Percentiles rank a stretch among this genome's conserved stretches.
Conservation (phyloP, 306 rosid species). For the Fagus sylvatica region DNA sequence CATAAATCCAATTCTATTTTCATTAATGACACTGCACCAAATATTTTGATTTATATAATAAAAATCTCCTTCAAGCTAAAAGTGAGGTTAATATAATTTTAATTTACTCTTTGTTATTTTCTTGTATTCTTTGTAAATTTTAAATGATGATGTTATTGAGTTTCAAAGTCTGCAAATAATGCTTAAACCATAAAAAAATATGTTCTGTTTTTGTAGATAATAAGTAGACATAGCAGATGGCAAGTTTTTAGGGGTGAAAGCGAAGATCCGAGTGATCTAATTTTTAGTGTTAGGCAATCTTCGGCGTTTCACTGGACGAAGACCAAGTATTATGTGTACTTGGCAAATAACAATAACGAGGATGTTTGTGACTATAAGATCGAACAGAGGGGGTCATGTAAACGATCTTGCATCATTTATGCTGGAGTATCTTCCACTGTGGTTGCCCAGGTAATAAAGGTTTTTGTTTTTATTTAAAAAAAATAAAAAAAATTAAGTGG, state of each 20-base stretch:
- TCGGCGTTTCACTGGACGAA: constrained; percentile 15
- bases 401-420: constrained; percentile 49
- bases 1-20: too few relatives aligned
- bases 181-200: not conserved
- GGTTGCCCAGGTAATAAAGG: constrained; percentile 33
- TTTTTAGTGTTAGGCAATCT: constrained; percentile 34
- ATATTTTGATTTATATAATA: too few relatives aligned
- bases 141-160: too few relatives aligned
- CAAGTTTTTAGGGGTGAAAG: constrained; percentile 30
- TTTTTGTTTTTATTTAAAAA: not conserved
- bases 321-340: constrained; percentile 59
- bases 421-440: constrained; percentile 49
- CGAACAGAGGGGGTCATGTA: constrained; percentile 35
- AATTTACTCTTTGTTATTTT: not conserved
- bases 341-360: constrained; percentile 48
- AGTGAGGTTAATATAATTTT: too few relatives aligned
- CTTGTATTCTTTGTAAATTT: not conserved
- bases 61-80: too few relatives aligned
- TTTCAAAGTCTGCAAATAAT: not conserved
- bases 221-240: constrained; percentile 34
- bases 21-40: too few relatives aligned
- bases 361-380: constrained; percentile 38
- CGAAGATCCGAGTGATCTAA: constrained; percentile 3
- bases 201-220: constrained; percentile 16
- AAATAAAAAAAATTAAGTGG: too few relatives aligned